These are phyloP conservation scores for Trichoderma sp. DNA, from an alignment of 2,329 filamentous ascomycete genomes.

Conservation along the genomic window DNA sequence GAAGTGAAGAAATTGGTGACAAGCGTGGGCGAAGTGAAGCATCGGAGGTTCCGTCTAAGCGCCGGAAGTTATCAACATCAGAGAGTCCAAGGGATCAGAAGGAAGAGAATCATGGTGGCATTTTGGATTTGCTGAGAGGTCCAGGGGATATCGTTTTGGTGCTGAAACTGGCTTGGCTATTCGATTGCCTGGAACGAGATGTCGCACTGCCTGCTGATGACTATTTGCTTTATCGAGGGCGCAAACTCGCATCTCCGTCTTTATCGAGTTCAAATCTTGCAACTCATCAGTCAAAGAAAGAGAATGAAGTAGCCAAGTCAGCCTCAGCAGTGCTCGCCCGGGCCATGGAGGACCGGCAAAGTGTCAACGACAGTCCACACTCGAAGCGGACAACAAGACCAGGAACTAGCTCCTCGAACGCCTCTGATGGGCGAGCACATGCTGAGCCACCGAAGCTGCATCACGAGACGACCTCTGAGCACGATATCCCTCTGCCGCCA, in stretches of 20 bases:
- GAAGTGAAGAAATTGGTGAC: neutral
- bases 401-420: neutral
- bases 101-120: neutral
- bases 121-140: neutral
- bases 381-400: conserved; percentile 15
- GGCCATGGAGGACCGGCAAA: conserved; percentile 22
- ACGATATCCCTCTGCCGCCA: conserved; percentile 63
- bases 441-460: conserved; percentile 44
- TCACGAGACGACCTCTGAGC: conserved; percentile 73
- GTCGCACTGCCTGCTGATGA: conserved; percentile 45
- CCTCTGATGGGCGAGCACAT: neutral
- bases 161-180: conserved; percentile 58
- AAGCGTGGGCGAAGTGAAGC: neutral
- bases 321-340: conserved; percentile 24
- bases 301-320: neutral
- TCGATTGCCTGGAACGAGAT: conserved; percentile 47
- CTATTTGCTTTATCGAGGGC: conserved; percentile 56
- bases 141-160: conserved; percentile 44
- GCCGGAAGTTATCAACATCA: conserved; percentile 24
- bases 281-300: neutral
- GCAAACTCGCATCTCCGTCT: conserved; percentile 25
- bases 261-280: neutral
- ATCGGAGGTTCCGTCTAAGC: neutral
- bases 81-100: neutral
- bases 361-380: neutral